Base-by-base conservation (phyloP, 2,329 filamentous ascomycete genomes). In the Nigrospora osmanthi region DNA sequence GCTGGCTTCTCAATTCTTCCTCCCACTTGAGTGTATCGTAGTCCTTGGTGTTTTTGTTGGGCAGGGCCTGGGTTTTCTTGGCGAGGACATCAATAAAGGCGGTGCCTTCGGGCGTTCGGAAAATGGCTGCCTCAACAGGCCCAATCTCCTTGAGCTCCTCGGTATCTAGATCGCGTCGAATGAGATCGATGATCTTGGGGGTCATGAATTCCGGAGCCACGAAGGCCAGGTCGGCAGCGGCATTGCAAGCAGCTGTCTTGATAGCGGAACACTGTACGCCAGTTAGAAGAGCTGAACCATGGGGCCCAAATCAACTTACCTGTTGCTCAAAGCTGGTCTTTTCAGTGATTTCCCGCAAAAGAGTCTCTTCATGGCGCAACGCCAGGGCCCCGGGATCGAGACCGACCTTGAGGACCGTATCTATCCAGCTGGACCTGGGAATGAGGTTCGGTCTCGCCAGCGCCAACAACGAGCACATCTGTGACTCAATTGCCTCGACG, bases 1-100 rank as follows among this genome's bases (percentile, higher is more conserved):
- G 68, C 56, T 96, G 89, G 35, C 81, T 76, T 46, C 90, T 78
- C 9, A 98, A 74, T 52, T 98, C 93, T 61, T 91, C 86, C 65
- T 98, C 93, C 93, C 94, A 98, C 65, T 95, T 96, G 35, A 96
- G 67, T 1, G 89, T 94, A 55, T 98, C 89, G 56, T 96, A 95
- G 61, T 97, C 93, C 62, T 95, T 96, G 40, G 81, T 84, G 57
- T 89, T 95, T 68, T 95, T 97, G 66, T 89, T 85, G 3, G 89
- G 81, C 2, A 85, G 69, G 34, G 74, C 70, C 49, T 79, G 79
- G 47, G 81, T 71, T 61, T 95, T 95, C 60, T 88, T 90, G 32
- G 85, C 87, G 6, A 98, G 75, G 0, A 97, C 87, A 64, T 98
- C 93, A 16, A 98, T 76, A 55, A 95, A 97, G 13, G 83, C 78